phyloP scores from a whole-genome alignment of 768 basidiomycete species.

The Coprinopsis strossmayeri region DNA sequence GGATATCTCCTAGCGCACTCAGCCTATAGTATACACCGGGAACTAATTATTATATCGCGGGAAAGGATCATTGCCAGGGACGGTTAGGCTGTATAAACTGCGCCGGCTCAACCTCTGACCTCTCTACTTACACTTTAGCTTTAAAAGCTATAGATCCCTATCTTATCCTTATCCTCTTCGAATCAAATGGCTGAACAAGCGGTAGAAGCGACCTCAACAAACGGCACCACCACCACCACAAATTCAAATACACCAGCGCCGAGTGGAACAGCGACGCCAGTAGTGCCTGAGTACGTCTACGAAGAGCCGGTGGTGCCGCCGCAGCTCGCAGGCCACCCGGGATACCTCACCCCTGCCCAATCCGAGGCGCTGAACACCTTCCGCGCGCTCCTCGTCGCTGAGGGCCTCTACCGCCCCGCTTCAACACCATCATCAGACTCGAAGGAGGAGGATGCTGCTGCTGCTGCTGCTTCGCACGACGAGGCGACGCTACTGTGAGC shows the following conservation, averaged over 20 bases:
- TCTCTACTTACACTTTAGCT: too few relatives aligned
- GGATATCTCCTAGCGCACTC: too few relatives aligned
- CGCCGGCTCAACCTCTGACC: too few relatives aligned
- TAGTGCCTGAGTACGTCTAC: background rate
- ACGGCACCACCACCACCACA: background rate
- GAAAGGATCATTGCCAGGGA: too few relatives aligned
- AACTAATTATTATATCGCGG: too few relatives aligned
- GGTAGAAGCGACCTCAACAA: too few relatives aligned
- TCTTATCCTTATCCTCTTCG: too few relatives aligned
- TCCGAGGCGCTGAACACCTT: constrained; percentile 43
- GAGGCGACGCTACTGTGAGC: constrained; percentile 66
- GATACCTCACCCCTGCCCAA: constrained; percentile 46
- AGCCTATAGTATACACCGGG: too few relatives aligned
- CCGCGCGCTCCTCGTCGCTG: constrained; percentile 42
- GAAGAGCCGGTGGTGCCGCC: background rate
- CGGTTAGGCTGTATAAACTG: too few relatives aligned
- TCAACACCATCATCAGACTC: constrained; percentile 21
- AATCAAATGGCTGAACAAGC: too few relatives aligned
- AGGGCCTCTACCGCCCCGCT: constrained; percentile 50
- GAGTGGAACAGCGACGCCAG: constrained; percentile 4
- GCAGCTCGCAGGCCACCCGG: constrained; percentile 42
- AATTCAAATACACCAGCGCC: background rate
- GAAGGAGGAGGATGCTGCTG: constrained; percentile 16
- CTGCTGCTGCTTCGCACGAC: constrained; percentile 45
- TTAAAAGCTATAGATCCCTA: too few relatives aligned